A percentile compares a stretch with the other conserved stretches of the same genome.
These are phyloP conservation scores for Cochlearia excelsa DNA, from an alignment of 345 rosid species.

Conservation along the genomic window DNA sequence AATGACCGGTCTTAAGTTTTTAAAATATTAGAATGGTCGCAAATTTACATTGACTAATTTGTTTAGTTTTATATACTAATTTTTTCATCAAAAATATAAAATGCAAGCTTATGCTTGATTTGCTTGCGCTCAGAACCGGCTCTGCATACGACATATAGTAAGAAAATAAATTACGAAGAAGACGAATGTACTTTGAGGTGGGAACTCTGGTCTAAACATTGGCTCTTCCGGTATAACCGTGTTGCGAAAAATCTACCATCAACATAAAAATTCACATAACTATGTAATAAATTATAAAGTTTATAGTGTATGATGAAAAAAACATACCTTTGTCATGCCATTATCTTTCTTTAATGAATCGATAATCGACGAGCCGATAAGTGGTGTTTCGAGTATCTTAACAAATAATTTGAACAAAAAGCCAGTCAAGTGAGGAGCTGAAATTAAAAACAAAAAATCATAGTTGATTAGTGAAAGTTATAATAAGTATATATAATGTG, in stretches of 20 bases:
- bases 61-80: too few relatives aligned
- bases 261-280: conserved; percentile 13
- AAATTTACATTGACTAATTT: too few relatives aligned
- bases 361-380: conserved; percentile 55
- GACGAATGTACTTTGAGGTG: conserved; percentile 60
- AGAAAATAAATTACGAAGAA: background rate
- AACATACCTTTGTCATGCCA: conserved; percentile 54
- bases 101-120: too few relatives aligned
- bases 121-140: too few relatives aligned
- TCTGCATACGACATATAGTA: background rate
- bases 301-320: conserved; percentile 1
- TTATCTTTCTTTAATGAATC: conserved; percentile 57
- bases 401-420: conserved; percentile 55
- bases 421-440: conserved; percentile 85
- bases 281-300: background rate
- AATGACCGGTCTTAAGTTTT: background rate
- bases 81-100: too few relatives aligned
- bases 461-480: too few relatives aligned
- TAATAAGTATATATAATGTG: background rate
- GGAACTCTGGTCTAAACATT: conserved; percentile 84
- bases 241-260: conserved; percentile 53
- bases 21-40: too few relatives aligned
- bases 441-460: conserved; percentile 17
- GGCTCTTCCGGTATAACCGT: conserved; percentile 77
- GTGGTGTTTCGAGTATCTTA: conserved; percentile 54